A percentile compares a stretch with the other conserved stretches of the same genome.
phyloP scores from a whole-genome alignment of 768 basidiomycete species.

The Calocybe gangraenosa region DNA sequence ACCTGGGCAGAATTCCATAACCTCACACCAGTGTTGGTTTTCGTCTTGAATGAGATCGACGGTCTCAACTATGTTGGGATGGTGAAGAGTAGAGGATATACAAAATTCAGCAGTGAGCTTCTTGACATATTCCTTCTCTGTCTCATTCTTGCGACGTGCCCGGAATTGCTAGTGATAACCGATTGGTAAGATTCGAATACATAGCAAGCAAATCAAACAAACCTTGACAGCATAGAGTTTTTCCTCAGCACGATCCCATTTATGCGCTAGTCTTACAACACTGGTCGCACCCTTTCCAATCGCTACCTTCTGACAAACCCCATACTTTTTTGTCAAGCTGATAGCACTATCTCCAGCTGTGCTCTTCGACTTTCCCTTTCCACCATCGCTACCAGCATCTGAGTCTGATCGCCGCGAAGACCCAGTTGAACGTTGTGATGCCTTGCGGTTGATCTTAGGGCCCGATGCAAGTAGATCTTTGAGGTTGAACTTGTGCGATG shows the following conservation, averaged over 20 bases:
- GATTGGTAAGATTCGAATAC: constrained; percentile 3
- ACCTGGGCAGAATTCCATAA: constrained; percentile 99
- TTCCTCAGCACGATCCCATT: constrained; percentile 96
- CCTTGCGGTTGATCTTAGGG: constrained; percentile 69
- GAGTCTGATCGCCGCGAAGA: constrained; percentile 64
- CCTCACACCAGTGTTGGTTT: constrained; percentile 94
- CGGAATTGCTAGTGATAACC: constrained; percentile 77
- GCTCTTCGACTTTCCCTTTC: constrained; percentile 28
- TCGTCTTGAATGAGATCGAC: constrained; percentile 99
- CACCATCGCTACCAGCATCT: constrained; percentile 34
- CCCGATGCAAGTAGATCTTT: constrained; percentile 72
- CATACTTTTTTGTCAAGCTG: constrained; percentile 82
- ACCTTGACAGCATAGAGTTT: constrained; percentile 99
- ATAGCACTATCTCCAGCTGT: constrained; percentile 39
- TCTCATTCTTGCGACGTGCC: constrained; percentile 95
- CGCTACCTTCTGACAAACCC: constrained; percentile 93
- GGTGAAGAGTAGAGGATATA: constrained; percentile 93
- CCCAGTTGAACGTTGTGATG: constrained; percentile 67
- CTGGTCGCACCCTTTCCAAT: constrained; percentile 99
- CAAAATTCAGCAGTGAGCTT: constrained; percentile 99
- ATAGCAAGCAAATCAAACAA: constrained; percentile 19
- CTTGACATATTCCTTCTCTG: constrained; percentile 99
- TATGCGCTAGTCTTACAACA: constrained; percentile 94
- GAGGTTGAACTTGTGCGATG: constrained; percentile 74
- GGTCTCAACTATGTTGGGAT: constrained; percentile 94